phyloP scores from a whole-genome alignment of 2,329 filamentous ascomycete species.

The Diaporthe citrichinensis region DNA sequence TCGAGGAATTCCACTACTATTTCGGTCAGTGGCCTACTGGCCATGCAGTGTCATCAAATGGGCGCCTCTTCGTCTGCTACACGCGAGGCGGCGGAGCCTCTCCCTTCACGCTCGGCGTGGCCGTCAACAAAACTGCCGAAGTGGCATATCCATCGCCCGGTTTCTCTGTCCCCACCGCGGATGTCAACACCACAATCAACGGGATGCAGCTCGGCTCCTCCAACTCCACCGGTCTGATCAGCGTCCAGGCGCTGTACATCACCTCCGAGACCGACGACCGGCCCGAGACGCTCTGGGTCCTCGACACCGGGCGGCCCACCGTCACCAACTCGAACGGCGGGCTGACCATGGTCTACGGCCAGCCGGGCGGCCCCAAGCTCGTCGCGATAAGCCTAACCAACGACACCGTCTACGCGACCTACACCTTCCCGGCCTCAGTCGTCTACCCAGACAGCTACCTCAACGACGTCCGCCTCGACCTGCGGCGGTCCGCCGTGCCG shows the following conservation, averaged over 20 bases:
- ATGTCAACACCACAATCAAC: slow-evolving; percentile 56
- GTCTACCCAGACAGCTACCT: slow-evolving; percentile 62
- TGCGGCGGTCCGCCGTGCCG: slow-evolving; percentile 55
- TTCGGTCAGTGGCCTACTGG: slow-evolving; percentile 62
- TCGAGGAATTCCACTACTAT: slow-evolving; percentile 65
- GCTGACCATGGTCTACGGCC: slow-evolving; percentile 58
- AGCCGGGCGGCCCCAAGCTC: slow-evolving; percentile 60
- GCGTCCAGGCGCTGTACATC: slow-evolving; percentile 60
- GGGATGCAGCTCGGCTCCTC: slow-evolving; percentile 59
- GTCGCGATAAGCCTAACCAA: slow-evolving; percentile 58
- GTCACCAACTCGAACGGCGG: slow-evolving; percentile 52
- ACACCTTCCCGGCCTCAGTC: slow-evolving; percentile 57
- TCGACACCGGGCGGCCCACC: slow-evolving; percentile 61
- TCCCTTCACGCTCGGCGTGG: slow-evolving; percentile 61
- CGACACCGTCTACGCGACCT: slow-evolving; percentile 54
- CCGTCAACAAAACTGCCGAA: slow-evolving; percentile 62
- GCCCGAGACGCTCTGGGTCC: slow-evolving; percentile 58
- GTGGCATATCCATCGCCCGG: slow-evolving; percentile 51
- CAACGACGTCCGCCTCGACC: slow-evolving; percentile 62
- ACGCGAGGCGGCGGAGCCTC: slow-evolving; percentile 58
- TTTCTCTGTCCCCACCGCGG: slow-evolving; percentile 50
- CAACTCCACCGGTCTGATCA: slow-evolving; percentile 57
- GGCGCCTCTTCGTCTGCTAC: slow-evolving; percentile 60
- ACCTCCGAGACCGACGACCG: slow-evolving; percentile 50
- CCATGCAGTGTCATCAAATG: slow-evolving; percentile 57